phyloP scores from a whole-genome alignment of 2,329 filamentous ascomycete species.

The Stagonosporopsis chrysanthemi region DNA sequence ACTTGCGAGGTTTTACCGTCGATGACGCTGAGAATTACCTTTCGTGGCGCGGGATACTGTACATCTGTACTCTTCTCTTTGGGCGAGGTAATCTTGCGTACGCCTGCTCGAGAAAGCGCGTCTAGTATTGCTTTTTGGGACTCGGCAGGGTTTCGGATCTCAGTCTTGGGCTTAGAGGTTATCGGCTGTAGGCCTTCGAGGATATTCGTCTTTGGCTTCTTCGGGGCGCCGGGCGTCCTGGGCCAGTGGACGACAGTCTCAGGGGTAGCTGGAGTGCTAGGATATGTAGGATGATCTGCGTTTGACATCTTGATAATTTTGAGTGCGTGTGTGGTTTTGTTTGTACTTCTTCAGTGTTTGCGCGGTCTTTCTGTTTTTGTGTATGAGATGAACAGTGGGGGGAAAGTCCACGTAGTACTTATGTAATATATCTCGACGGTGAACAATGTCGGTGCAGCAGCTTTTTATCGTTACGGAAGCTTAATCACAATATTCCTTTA shows the following conservation, averaged over 20 bases:
- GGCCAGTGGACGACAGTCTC: not conserved
- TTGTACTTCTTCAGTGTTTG: not conserved
- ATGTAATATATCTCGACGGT: not conserved
- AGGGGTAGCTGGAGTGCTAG: not conserved
- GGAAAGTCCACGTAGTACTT: not conserved
- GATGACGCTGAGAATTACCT: not conserved
- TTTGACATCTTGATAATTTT: not conserved
- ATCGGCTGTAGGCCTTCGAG: conserved; percentile 1
- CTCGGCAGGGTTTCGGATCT: not conserved
- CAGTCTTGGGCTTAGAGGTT: not conserved
- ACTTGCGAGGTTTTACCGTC: not conserved
- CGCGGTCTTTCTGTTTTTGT: not conserved
- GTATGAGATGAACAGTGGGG: not conserved
- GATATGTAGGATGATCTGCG: not conserved
- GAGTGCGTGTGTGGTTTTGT: not conserved
- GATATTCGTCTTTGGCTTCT: not conserved
- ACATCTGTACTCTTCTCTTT: not conserved
- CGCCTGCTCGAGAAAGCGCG: not conserved
- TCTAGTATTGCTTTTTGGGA: not conserved
- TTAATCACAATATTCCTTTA: no score
- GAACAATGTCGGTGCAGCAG: not conserved
- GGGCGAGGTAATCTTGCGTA: not conserved
- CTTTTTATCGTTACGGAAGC: not conserved
- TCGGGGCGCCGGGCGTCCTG: not conserved
- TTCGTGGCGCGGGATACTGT: not conserved